Conservation (phyloP, 192 early-diverging fungal genomes). For the Borealophlyctis nickersoniae region DNA sequence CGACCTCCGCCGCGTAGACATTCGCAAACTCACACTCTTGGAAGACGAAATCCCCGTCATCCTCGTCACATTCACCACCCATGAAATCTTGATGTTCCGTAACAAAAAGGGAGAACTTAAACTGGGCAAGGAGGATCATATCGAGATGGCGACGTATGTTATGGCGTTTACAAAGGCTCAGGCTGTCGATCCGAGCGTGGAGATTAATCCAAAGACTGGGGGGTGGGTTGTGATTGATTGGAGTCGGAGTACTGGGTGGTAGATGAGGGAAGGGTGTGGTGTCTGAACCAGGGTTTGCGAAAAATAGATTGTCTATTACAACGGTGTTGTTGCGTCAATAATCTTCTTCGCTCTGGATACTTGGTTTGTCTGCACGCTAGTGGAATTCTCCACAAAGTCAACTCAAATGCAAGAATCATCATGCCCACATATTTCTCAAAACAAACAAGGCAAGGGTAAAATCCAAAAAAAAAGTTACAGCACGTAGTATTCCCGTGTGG, state of each 20-base stretch:
- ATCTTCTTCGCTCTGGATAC: no score
- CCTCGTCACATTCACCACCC: conserved; percentile 84
- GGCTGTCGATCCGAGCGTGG: conserved; percentile 61
- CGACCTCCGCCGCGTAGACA: conserved; percentile 87
- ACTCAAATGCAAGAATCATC: no score
- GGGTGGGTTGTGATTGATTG: conserved; percentile 91
- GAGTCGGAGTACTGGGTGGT: conserved; percentile 33
- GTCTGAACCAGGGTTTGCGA: no score
- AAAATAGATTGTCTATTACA: no score
- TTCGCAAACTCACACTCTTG: conserved; percentile 83
- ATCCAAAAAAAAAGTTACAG: no score
- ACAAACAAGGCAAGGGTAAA: no score
- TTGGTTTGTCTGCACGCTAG: no score
- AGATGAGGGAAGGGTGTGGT: conserved; percentile 4
- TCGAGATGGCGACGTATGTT: conserved; percentile 83
- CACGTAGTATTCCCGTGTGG: no score
- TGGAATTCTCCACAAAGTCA: no score
- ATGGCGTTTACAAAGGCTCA: conserved; percentile 85
- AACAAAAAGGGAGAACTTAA: conserved; percentile 83
- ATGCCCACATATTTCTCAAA: no score
- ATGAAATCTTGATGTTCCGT: conserved; percentile 92
- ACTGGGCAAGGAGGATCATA: conserved; percentile 76
- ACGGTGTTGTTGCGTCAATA: no score
- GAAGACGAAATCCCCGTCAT: conserved; percentile 91
- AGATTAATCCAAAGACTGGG: conserved; percentile 75